A percentile compares a stretch with the other conserved stretches of the same genome.
phyloP scores from a whole-genome alignment of 208 protist species.

The Endotrypanum monterogeii region DNA sequence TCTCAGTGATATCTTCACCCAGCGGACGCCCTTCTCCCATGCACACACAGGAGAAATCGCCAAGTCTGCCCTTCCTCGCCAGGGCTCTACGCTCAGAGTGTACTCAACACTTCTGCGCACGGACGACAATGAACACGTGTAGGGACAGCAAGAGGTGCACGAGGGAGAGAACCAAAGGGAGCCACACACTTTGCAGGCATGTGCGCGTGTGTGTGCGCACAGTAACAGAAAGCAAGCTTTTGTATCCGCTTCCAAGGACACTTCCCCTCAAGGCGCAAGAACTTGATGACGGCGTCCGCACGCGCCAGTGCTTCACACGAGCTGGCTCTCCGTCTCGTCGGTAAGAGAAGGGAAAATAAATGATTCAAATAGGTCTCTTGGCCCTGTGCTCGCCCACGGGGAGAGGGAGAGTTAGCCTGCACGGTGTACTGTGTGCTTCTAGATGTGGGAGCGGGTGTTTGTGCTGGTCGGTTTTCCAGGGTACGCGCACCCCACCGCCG shows the following conservation, averaged over 20 bases:
- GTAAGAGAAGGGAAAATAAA: not conserved
- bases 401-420: not conserved
- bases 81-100: not conserved
- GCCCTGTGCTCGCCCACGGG: not conserved
- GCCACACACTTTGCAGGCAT: not conserved
- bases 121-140: not conserved
- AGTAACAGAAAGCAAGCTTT: not conserved
- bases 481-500: not conserved
- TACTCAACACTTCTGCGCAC: not conserved
- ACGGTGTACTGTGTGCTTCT: not conserved
- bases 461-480: not conserved
- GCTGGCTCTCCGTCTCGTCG: not conserved
- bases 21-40: not conserved
- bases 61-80: too few relatives aligned
- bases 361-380: not conserved
- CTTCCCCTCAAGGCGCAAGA: not conserved
- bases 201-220: not conserved
- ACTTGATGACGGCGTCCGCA: not conserved
- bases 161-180: not conserved
- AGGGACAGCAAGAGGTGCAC: conserved; percentile 4
- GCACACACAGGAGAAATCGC: too few relatives aligned
- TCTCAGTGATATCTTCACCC: not conserved
- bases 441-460: not conserved
- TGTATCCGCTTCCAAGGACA: not conserved
- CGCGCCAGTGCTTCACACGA: not conserved